Base-by-base conservation (phyloP, 2,329 filamentous ascomycete species). In the Arthrinium puccinioides region DNA sequence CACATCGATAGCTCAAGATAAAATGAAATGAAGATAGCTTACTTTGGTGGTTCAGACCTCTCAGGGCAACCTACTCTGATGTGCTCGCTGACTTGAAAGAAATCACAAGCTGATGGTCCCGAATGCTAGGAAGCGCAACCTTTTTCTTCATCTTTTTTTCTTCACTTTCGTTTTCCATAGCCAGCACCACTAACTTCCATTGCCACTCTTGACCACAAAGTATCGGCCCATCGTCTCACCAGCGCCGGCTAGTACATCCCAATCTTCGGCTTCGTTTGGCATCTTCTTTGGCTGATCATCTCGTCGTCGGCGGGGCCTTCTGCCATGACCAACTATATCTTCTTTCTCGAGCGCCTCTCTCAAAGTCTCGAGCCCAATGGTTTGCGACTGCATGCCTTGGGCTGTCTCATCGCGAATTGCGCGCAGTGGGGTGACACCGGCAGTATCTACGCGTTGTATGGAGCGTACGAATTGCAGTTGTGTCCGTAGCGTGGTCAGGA, bases 381-480 rank as follows among this genome's bases (percentile, higher is more conserved):
- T 76, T 31, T 71, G 70, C 44, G 79, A 76, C 25, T 62, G 54
- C 19, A 73, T 51, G 0, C 74, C 76, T 10, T 60, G 59, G 3
- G 54, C 49, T 2, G 84, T 85, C 64, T 92, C 89, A 56, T 97
- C 90, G 37, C 87, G 78, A 40, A 97, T 82, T 30, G 82, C 82
- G 35, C 76, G 72, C 29, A 98, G 63, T 0, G 92, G 89, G 39
- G 79, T 70, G 1, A 96, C 69, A 4, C 74, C 79, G 0, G 69
- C 62, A 1, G 87, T 89, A 57, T 94, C 75, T 33, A 95, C 82
- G 30, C 72, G 67, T 54, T 94, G 89, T 15, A 97, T 80, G 44
- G 87, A 78, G 43, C 77, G 80, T n/a, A 97, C 88, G 54, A 98
- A 98, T 52, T 84, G 82, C 0, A 98, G 74, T 56, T 98, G 92